Base-by-base conservation (phyloP, 2,329 filamentous ascomycete genomes). In the Thielaviopsis punctulata region DNA sequence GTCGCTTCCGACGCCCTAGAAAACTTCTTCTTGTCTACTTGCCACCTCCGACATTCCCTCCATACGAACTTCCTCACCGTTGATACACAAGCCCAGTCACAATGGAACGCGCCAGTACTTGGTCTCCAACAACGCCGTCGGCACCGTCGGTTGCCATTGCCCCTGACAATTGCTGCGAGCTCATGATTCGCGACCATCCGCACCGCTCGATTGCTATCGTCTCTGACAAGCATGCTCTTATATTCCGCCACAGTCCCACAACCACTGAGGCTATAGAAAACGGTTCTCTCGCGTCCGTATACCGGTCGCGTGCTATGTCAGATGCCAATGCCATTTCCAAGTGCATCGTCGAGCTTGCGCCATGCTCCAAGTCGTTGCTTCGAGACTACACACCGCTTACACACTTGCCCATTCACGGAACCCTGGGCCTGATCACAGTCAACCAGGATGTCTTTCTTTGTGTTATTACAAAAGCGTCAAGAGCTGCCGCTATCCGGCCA, bases 271-370 rank as follows among this genome's bases (percentile, higher is more conserved):
- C 69, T 27, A 71, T 73, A 57, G 66, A 70, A 51, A 79, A 80
- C 68, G 75, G 75, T 56, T 80, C 75, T 46, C 72, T 77, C 55
- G 66, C 72, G 51, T 77, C 79, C 9, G 63, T 71, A 27, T 63
- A 67, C 41, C 69, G 70, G 30, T 63, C 69, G 43, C 71, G 73
- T 33, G 62, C 63, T 27, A 62, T 39, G 21, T 46, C 62, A 53
- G 63, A 62, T 58, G 65, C 63, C 57, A 69, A 74, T 51, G 57
- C 66, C 63, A 58, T 75, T 60, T 66, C 79, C 65, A 75, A 76
- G 59, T 95, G 88, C 71, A 88, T 94, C 73, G 88, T 95, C 58
- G 87, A 95, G 65, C 95, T 95, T 64, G 72, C 80, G 12, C 72
- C 77, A 9, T 66, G 77, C 39, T 73, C 79, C 33, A 71, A 76